Conservation (phyloP, 116 monocot species). For the Dioscorea cayenensis region DNA sequence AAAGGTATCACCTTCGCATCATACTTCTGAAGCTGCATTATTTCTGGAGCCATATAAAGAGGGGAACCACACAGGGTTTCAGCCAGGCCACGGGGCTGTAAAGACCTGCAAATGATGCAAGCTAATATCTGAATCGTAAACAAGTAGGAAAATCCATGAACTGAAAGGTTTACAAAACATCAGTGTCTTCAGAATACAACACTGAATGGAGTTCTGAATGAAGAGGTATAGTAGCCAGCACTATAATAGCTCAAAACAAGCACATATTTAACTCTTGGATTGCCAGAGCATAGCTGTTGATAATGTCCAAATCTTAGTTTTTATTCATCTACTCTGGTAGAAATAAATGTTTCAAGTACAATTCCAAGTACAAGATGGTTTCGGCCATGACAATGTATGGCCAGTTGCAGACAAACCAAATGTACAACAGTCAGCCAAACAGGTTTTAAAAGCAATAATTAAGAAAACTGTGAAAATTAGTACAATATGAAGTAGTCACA, state of each 20-base stretch:
- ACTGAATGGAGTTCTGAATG: background rate
- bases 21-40: conserved; percentile 95
- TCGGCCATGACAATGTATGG: background rate
- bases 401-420: background rate
- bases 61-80: conserved; percentile 98
- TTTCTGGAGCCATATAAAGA: conserved; percentile 99
- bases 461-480: no score
- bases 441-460: no score
- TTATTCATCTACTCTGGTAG: background rate
- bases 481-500: no score
- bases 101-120: conserved; percentile 41
- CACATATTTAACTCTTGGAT: no score
- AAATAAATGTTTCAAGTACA: background rate
- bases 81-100: conserved; percentile 71
- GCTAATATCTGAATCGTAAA: background rate
- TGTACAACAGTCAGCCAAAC: no score
- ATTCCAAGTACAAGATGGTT: background rate
- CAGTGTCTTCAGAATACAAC: background rate
- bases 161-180: background rate
- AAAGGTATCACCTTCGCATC: conserved; percentile 80
- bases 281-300: no score
- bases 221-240: background rate
- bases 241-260: background rate
- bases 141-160: background rate
- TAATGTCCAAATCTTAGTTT: background rate